Percentiles rank a stretch among this genome's conserved stretches.
phyloP scores from a whole-genome alignment of 176 grass and related monocot genomes.

The Bromus sterilis region DNA sequence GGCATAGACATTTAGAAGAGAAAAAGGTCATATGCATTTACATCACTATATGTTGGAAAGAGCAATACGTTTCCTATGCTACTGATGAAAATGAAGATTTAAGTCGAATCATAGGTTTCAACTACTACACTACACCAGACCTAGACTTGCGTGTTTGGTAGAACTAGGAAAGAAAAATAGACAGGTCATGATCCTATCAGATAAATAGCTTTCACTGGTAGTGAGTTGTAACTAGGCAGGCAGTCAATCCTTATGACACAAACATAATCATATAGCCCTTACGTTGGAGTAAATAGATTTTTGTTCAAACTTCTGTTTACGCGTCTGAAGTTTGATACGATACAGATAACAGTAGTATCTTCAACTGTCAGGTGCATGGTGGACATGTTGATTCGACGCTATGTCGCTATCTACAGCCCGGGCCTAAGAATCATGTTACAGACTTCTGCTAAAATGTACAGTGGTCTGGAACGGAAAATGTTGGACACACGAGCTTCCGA shows the following conservation, averaged over 20 bases:
- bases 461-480: background rate
- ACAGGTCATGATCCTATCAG: background rate
- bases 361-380: background rate
- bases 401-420: background rate
- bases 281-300: background rate
- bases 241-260: background rate
- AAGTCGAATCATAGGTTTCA: background rate
- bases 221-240: background rate
- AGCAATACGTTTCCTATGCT: conserved; percentile 38
- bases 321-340: background rate
- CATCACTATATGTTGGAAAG: conserved; percentile 26
- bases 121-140: background rate
- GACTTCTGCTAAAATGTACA: too few species aligned
- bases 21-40: background rate
- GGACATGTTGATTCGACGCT: background rate
- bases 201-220: background rate
- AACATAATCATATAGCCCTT: background rate
- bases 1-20: conserved; percentile 1
- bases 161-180: background rate
- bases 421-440: background rate
- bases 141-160: background rate
- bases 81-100: background rate
- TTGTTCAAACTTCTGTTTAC: background rate
- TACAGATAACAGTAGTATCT: background rate
- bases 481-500: background rate